These are phyloP conservation scores for Westerdykella aurantiaca DNA, from an alignment of 2,329 filamentous ascomycete genomes.

Conservation along the genomic window DNA sequence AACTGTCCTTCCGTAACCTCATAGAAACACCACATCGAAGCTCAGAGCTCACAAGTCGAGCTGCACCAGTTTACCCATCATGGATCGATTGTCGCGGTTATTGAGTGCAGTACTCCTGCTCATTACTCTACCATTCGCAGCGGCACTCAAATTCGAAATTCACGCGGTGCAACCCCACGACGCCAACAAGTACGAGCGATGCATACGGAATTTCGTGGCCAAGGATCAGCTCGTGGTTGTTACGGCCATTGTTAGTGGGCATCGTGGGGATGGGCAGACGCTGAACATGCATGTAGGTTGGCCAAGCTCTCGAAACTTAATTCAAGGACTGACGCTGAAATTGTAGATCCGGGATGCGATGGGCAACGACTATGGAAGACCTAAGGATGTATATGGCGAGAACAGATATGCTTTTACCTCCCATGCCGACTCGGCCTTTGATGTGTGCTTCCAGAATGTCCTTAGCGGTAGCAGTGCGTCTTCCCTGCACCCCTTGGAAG, in stretches of 20 bases:
- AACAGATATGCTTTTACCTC: constrained; percentile 91
- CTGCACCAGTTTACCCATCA: constrained; percentile 13
- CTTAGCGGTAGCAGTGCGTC: constrained; percentile 51
- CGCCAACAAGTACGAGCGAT: constrained; percentile 66
- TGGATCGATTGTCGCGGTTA: constrained; percentile 33
- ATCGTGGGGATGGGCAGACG: constrained; percentile 82
- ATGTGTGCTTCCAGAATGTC: constrained; percentile 92
- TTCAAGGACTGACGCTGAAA: constrained; percentile 5
- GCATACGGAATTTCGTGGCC: constrained; percentile 91
- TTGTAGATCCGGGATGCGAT: constrained; percentile 84
- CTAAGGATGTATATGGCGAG: constrained; percentile 87
- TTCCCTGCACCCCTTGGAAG: neutral
- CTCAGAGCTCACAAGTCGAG: constrained; percentile 7
- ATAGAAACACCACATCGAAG: constrained; percentile 15
- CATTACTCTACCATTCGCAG: constrained; percentile 38
- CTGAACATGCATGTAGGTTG: constrained; percentile 85
- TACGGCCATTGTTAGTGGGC: constrained; percentile 80
- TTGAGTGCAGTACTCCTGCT: constrained; percentile 36
- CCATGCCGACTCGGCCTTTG: constrained; percentile 84
- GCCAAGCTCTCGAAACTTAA: neutral
- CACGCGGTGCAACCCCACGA: constrained; percentile 61
- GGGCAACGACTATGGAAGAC: constrained; percentile 90
- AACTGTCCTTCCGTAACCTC: constrained; percentile 29
- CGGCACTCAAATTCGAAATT: constrained; percentile 90
- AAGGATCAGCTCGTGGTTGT: constrained; percentile 93